Evolutionary conservation across 805 yeast genomes (phyloP).

Genomic region (Ogataea methylovora): DNA sequence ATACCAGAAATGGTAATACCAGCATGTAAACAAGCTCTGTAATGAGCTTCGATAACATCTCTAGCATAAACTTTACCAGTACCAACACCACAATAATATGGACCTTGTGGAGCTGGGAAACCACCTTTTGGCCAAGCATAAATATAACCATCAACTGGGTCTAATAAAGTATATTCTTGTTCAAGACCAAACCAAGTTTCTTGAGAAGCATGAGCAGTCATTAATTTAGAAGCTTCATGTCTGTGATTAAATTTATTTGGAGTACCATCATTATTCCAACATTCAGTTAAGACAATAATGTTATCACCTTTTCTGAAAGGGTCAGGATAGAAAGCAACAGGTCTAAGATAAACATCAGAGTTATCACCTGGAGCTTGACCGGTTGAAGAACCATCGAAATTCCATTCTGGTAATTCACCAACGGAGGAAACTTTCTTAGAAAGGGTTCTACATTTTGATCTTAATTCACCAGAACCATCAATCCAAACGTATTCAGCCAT

Average conservation of each 20-base stretch:
- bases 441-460: constrained; percentile 93
- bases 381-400: constrained; percentile 98
- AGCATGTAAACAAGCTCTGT: constrained; percentile 93
- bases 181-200: constrained; percentile 96
- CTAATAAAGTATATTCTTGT: constrained; percentile 97
- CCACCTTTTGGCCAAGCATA: constrained; percentile 99
- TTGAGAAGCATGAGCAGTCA: constrained; percentile 83
- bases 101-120: constrained; percentile 99
- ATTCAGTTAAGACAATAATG: constrained; percentile 89
- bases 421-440: constrained; percentile 56
- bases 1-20: constrained; percentile 92
- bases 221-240: constrained; percentile 90
- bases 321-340: constrained; percentile 91
- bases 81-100: constrained; percentile 99
- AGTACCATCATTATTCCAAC: constrained; percentile 98
- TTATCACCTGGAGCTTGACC: constrained; percentile 98
- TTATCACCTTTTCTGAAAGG: constrained; percentile 98
- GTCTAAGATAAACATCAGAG: constrained; percentile 91
- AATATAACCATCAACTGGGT: constrained; percentile 69
- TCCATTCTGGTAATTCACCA: constrained; percentile 97
- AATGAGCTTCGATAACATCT: constrained; percentile 98
- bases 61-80: constrained; percentile 96
- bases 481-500: constrained; percentile 98
- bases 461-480: constrained; percentile 82
- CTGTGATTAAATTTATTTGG: constrained; percentile 99